These are phyloP conservation scores for Parietaria judaica DNA, from an alignment of 306 rosid species.

Conservation along the genomic window DNA sequence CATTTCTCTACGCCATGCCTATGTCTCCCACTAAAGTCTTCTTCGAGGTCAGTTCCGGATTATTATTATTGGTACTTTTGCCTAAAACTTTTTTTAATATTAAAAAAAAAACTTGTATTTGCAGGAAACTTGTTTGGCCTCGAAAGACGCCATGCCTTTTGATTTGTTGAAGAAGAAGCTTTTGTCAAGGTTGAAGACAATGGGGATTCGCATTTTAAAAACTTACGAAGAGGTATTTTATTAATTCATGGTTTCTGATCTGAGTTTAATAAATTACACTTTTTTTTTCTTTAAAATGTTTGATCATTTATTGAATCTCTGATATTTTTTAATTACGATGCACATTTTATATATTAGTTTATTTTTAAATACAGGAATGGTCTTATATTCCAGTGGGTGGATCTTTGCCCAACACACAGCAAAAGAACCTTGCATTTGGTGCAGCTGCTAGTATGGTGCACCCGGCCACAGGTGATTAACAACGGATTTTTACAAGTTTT, in stretches of 20 bases:
- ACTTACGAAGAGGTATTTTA: slow-evolving; percentile 74
- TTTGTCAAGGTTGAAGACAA: slow-evolving; percentile 63
- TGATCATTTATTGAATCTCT: background rate
- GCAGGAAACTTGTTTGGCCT: slow-evolving; percentile 98
- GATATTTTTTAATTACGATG: too few relatives aligned
- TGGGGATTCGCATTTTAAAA: slow-evolving; percentile 74
- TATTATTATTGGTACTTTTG: slow-evolving; percentile 3
- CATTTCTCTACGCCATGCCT: slow-evolving; percentile 96
- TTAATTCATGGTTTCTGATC: too few relatives aligned
- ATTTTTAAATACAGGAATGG: slow-evolving; percentile 94
- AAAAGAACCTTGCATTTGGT: slow-evolving; percentile 94
- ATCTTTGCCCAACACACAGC: slow-evolving; percentile 90
- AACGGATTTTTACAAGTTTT: background rate
- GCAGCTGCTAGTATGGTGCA: slow-evolving; percentile 99
- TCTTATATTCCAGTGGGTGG: slow-evolving; percentile 99
- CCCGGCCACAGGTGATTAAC: slow-evolving; percentile 80
- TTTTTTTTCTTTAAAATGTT: background rate
- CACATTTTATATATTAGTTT: too few relatives aligned
- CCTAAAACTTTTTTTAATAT: background rate
- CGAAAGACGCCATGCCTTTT: slow-evolving; percentile 95
- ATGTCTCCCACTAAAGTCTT: slow-evolving; percentile 81
- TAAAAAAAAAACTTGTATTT: background rate
- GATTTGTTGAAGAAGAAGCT: slow-evolving; percentile 83
- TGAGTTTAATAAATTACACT: too few relatives aligned
- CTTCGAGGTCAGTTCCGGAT: slow-evolving; percentile 64